These are phyloP conservation scores for Podospora pseudoanserina DNA, from an alignment of 495 filamentous ascomycete genomes.

Conservation along the genomic window DNA sequence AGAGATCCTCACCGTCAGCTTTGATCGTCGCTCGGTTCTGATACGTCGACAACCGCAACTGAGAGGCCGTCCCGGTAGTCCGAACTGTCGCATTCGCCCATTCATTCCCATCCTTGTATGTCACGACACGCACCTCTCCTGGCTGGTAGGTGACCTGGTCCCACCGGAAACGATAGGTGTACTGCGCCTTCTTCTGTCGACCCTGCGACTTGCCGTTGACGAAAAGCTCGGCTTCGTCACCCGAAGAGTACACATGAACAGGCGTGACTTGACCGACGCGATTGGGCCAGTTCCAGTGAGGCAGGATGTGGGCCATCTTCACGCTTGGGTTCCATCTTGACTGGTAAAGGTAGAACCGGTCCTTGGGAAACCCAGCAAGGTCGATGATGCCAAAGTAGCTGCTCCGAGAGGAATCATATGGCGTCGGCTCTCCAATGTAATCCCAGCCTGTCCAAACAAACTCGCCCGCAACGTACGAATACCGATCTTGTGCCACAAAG, in stretches of 20 bases:
- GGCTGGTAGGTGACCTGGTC: slow-evolving; percentile 43
- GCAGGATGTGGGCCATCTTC: slow-evolving; percentile 44
- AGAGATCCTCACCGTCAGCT: slow-evolving; percentile 41
- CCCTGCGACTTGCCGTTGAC: slow-evolving; percentile 47
- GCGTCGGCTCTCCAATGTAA: slow-evolving; percentile 50
- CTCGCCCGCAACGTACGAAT: slow-evolving; percentile 45
- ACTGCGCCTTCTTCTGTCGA: slow-evolving; percentile 29
- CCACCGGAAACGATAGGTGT: slow-evolving; percentile 47
- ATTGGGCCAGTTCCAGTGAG: slow-evolving; percentile 52
- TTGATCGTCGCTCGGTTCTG: slow-evolving; percentile 35
- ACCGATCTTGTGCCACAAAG: slow-evolving; percentile 42
- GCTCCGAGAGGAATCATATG: slow-evolving; percentile 41
- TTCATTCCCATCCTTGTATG: slow-evolving; percentile 39
- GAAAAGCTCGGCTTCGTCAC: slow-evolving; percentile 48
- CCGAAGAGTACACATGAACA: slow-evolving; percentile 47
- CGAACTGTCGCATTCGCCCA: slow-evolving; percentile 42
- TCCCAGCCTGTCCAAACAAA: slow-evolving; percentile 53
- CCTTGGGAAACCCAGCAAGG: slow-evolving; percentile 51
- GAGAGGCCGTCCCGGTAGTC: slow-evolving; percentile 34
- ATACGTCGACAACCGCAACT: slow-evolving; percentile 32
- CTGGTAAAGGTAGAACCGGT: slow-evolving; percentile 48
- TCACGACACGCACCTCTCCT: slow-evolving; percentile 42
- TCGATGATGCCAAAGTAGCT: slow-evolving; percentile 50
- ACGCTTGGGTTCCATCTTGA: slow-evolving; percentile 44
- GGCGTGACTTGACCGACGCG: slow-evolving; percentile 45